These are phyloP conservation scores for Fagopyrum esculentum DNA, from an alignment of 148 eudicot genomes.

Conservation along the genomic window DNA sequence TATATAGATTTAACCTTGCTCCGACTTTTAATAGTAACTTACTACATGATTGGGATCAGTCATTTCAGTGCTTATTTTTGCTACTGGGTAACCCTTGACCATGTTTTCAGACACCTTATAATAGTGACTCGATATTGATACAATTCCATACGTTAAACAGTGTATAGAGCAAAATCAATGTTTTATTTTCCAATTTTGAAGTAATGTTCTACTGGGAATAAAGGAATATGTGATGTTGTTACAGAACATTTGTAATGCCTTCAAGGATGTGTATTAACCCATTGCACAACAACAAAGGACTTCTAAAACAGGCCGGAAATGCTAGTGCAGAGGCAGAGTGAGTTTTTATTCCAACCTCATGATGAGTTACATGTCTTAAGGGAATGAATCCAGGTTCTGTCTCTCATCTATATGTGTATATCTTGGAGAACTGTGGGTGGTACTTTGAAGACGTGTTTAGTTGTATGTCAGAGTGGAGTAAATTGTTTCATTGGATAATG, in stretches of 20 bases:
- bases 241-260: constrained; percentile 97
- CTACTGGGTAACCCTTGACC: background rate
- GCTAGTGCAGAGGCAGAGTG: constrained; percentile 58
- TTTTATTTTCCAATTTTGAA: background rate
- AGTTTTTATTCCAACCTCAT: constrained; percentile 13
- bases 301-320: constrained; percentile 47
- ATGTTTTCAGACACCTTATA: no score
- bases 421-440: background rate
- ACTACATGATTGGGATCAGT: background rate
- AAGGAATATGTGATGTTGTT: background rate
- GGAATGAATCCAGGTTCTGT: background rate
- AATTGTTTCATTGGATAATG: background rate
- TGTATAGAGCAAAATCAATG: background rate
- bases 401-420: background rate
- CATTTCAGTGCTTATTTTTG: background rate
- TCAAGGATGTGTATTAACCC: constrained; percentile 95
- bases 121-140: background rate
- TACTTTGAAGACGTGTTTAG: background rate
- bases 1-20: background rate
- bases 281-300: constrained; percentile 74
- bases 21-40: background rate
- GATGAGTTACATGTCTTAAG: background rate
- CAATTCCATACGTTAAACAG: background rate
- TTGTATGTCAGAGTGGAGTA: background rate
- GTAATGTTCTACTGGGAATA: background rate